These are phyloP conservation scores for Russula sp. DNA, from an alignment of 768 basidiomycete species.

Conservation along the genomic window DNA sequence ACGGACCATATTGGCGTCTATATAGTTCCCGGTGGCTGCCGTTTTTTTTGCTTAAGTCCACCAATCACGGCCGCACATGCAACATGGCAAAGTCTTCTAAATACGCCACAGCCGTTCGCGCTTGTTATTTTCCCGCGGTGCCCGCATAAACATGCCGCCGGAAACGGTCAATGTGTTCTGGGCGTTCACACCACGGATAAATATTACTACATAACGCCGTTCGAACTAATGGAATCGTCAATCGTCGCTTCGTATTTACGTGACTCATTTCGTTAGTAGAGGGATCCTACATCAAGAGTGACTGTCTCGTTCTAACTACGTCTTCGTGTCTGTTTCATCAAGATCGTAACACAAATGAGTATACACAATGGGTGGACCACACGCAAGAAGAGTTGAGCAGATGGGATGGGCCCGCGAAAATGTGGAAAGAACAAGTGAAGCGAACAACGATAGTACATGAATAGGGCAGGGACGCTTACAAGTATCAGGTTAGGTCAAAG, in stretches of 20 bases:
- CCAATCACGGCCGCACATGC: neutral
- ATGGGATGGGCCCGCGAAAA: neutral
- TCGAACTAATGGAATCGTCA: neutral
- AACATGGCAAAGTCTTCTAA: neutral
- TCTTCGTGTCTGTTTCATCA: slow-evolving; percentile 9
- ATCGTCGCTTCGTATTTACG: no score
- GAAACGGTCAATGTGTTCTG: neutral
- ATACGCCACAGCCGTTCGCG: no score
- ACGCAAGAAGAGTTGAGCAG: neutral
- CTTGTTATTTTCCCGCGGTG: no score
- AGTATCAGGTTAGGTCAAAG: neutral
- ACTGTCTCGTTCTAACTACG: neutral
- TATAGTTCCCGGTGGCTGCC: no score
- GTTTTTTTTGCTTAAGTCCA: neutral
- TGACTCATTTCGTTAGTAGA: neutral
- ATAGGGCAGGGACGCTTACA: slow-evolving; percentile 8
- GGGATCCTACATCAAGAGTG: neutral
- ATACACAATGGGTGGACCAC: neutral
- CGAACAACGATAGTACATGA: neutral
- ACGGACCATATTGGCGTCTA: neutral
- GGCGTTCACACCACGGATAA: no score
- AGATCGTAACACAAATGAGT: slow-evolving; percentile 8
- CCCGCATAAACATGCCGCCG: neutral
- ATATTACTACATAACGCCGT: neutral
- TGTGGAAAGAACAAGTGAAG: neutral